Percentiles rank a stretch among this genome's conserved stretches.
Conservation (phyloP, 2,329 filamentous ascomycete species). For the Passalora sequoiae region DNA sequence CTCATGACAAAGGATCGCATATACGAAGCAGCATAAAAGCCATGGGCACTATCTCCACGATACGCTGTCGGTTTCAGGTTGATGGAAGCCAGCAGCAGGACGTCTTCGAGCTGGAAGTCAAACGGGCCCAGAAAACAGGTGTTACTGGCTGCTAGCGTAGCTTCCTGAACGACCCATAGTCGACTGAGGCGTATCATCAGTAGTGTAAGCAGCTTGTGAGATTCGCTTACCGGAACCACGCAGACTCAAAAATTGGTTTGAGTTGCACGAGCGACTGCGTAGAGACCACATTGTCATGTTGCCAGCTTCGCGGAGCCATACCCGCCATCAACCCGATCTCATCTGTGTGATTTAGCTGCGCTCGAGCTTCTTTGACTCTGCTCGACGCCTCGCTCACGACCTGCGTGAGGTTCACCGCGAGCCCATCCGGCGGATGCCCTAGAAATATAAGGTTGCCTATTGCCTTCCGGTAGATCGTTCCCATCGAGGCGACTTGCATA, state of each 20-base stretch:
- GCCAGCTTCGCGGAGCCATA: not conserved
- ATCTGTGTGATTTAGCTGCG: not conserved
- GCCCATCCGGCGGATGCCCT: not conserved
- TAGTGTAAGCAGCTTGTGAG: not conserved
- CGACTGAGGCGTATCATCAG: not conserved
- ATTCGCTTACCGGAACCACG: slow-evolving; percentile 4
- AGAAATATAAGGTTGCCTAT: not conserved
- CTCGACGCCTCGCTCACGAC: not conserved
- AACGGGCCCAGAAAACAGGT: not conserved
- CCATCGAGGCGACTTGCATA: slow-evolving; percentile 5
- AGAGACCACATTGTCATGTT: not conserved
- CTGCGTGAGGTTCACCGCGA: not conserved
- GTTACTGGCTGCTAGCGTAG: not conserved
- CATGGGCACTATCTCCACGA: not conserved
- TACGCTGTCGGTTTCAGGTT: not conserved
- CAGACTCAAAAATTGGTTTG: not conserved
- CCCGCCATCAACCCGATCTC: not conserved
- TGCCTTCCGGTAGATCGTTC: slow-evolving; percentile 1
- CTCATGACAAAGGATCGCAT: slow-evolving; percentile 1
- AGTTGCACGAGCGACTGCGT: not conserved
- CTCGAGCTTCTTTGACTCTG: not conserved
- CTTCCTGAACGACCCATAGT: slow-evolving; percentile 6
- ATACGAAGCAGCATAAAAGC: not conserved
- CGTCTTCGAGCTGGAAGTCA: slow-evolving; percentile 3
- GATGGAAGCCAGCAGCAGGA: slow-evolving; percentile 1